Evolutionary conservation across 1,139 yeast species (phyloP).

Genomic region (Pichia sp.): DNA sequence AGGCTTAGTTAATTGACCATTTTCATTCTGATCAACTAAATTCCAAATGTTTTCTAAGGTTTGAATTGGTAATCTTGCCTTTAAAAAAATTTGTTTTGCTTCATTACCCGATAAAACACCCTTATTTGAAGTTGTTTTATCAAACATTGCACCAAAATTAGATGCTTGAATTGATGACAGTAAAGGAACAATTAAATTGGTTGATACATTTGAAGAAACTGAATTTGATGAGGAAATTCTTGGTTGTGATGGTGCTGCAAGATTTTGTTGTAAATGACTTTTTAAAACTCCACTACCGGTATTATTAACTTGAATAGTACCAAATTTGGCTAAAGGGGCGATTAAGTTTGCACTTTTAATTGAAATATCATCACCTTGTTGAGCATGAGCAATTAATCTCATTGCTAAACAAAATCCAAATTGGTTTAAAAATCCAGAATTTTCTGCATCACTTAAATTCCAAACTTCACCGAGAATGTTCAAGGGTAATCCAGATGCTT

Average conservation of each 20-base stretch:
- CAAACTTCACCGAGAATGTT: slow-evolving; percentile 81
- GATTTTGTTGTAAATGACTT: slow-evolving; percentile 17
- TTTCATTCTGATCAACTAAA: slow-evolving; percentile 68
- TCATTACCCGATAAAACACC: slow-evolving; percentile 65
- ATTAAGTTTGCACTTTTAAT: slow-evolving; percentile 43
- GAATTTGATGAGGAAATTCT: slow-evolving; percentile 27
- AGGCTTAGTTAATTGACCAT: slow-evolving; percentile 63
- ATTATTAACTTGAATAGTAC: slow-evolving; percentile 28
- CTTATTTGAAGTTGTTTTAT: slow-evolving; percentile 49
- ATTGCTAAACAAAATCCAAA: slow-evolving; percentile 79
- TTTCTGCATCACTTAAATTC: slow-evolving; percentile 83
- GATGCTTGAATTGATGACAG: slow-evolving; percentile 60
- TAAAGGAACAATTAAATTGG: slow-evolving; percentile 42
- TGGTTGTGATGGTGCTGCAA: slow-evolving; percentile 11
- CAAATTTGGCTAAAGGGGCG: slow-evolving; percentile 55
- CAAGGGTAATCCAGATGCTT: slow-evolving; percentile 79
- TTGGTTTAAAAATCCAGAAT: slow-evolving; percentile 78
- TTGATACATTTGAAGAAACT: slow-evolving; percentile 11
- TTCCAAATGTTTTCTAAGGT: slow-evolving; percentile 85
- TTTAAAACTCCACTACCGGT: slow-evolving; percentile 17
- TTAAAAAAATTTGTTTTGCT: slow-evolving; percentile 80
- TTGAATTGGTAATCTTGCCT: slow-evolving; percentile 75
- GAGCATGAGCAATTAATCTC: slow-evolving; percentile 86
- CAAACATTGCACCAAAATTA: slow-evolving; percentile 68
- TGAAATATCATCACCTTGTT: slow-evolving; percentile 50